Evolutionary conservation across 164 flowering plant species (phyloP).

Genomic region (Stephania cephalantha): DNA sequence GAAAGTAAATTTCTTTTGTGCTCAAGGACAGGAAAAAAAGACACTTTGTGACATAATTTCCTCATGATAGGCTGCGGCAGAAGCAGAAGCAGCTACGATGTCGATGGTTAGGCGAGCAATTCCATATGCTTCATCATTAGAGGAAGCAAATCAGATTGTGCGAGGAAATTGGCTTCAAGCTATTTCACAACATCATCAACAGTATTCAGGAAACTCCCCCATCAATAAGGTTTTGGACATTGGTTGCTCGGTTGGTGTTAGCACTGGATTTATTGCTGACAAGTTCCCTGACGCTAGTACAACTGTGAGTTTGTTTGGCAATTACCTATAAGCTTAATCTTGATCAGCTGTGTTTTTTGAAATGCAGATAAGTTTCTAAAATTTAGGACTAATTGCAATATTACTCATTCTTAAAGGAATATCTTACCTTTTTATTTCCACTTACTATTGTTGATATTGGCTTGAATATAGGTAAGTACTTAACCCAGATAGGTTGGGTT

Average conservation of each 20-base stretch:
- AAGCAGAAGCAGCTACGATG: slow-evolving; percentile 12
- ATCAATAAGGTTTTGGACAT: slow-evolving; percentile 6
- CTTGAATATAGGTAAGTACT: no score
- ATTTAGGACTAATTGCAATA: neutral
- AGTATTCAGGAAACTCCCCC: slow-evolving; percentile 1
- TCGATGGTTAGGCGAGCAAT: slow-evolving; percentile 10
- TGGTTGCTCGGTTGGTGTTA: slow-evolving; percentile 12
- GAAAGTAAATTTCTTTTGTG: neutral
- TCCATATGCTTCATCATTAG: slow-evolving; percentile 7
- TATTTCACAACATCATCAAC: slow-evolving; percentile 6
- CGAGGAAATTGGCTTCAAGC: slow-evolving; percentile 15
- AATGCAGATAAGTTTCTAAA: neutral
- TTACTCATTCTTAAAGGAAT: neutral
- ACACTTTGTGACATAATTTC: neutral
- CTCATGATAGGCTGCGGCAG: slow-evolving; percentile 10
- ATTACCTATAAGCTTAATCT: neutral
- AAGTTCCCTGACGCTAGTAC: slow-evolving; percentile 3
- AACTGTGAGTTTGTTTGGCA: slow-evolving; percentile 4
- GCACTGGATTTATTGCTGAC: slow-evolving; percentile 11
- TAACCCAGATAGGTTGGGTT: no score
- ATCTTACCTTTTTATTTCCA: neutral
- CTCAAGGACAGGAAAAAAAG: neutral
- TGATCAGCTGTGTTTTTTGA: neutral
- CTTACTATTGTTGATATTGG: no score
- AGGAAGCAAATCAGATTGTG: slow-evolving; percentile 11